Conservation (phyloP, 371 early-diverging fungal species). For the Mucor velutinosus region DNA sequence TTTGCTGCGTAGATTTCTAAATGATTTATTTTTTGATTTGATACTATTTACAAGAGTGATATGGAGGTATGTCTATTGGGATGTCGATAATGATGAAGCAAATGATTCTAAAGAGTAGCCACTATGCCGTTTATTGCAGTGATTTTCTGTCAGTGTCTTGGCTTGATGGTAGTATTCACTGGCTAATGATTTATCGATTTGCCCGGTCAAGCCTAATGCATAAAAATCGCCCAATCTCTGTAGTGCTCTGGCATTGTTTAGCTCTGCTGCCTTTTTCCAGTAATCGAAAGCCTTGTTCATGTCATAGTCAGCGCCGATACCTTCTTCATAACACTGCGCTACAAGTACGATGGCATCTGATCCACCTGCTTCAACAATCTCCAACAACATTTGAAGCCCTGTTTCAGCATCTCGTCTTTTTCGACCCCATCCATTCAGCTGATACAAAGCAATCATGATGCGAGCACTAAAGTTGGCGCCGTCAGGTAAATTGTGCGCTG, state of each 20-base stretch:
- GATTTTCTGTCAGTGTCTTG: not conserved
- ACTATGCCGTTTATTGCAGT: not conserved
- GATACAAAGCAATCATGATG: slow-evolving; percentile 23
- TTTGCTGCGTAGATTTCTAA: not conserved
- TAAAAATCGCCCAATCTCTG: slow-evolving; percentile 30
- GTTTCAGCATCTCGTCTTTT: slow-evolving; percentile 8
- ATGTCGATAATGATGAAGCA: not conserved
- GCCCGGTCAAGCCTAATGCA: slow-evolving; percentile 25
- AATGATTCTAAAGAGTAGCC: not conserved
- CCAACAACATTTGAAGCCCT: slow-evolving; percentile 19
- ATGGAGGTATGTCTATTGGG: not conserved
- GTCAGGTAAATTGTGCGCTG: not conserved
- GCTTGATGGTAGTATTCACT: slow-evolving; percentile 10
- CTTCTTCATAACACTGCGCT: slow-evolving; percentile 30
- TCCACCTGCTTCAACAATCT: slow-evolving; percentile 17
- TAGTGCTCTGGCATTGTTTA: slow-evolving; percentile 23
- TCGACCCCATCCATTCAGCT: slow-evolving; percentile 26
- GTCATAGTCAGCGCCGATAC: slow-evolving; percentile 20
- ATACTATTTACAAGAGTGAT: not conserved
- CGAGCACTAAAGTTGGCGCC: not conserved
- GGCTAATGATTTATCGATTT: slow-evolving; percentile 9
- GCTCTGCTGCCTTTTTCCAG: slow-evolving; percentile 39
- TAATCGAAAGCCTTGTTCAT: slow-evolving; percentile 25
- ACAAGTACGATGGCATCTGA: slow-evolving; percentile 16
- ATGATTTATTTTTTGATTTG: not conserved